phyloP scores from a whole-genome alignment of 75 land plant species.

The Ceratopteris richardii region DNA sequence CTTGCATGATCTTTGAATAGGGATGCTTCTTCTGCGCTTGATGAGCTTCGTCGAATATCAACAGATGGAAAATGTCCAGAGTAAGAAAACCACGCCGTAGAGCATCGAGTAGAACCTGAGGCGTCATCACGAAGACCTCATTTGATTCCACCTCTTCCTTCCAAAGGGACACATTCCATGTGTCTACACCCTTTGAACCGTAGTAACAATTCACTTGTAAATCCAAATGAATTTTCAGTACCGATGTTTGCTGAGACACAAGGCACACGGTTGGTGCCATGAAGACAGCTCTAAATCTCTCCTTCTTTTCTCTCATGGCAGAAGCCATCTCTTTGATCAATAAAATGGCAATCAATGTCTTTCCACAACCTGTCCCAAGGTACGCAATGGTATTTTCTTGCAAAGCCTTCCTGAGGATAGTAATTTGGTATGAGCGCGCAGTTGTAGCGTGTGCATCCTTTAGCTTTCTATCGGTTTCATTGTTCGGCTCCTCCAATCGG shows the following conservation, averaged over 20 bases:
- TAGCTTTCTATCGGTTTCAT: no score
- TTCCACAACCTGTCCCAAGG: constrained; percentile 80
- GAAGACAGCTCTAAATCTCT: constrained; percentile 50
- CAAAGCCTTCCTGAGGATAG: constrained; percentile 47
- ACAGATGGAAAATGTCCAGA: constrained; percentile 41
- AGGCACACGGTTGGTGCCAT: constrained; percentile 83
- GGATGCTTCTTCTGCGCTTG: constrained; percentile 72
- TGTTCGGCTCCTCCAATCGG: no score
- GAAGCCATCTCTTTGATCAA: constrained; percentile 47
- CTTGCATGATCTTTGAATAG: constrained; percentile 83
- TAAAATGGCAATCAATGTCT: constrained; percentile 79
- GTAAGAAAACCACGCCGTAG: constrained; percentile 54
- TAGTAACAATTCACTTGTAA: constrained; percentile 51
- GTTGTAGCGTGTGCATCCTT: no score
- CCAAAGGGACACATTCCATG: constrained; percentile 52
- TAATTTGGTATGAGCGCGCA: no score
- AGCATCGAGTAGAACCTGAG: constrained; percentile 69
- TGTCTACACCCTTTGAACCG: constrained; percentile 64
- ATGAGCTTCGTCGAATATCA: constrained; percentile 91
- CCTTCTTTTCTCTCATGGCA: constrained; percentile 14
- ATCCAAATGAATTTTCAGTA: constrained; percentile 40
- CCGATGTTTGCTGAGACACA: constrained; percentile 72
- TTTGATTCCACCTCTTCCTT: constrained; percentile 32
- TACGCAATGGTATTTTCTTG: constrained; percentile 66
- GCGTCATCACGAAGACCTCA: constrained; percentile 91